Base-by-base conservation (phyloP, 2,329 filamentous ascomycete genomes). In the Fusarium udum region DNA sequence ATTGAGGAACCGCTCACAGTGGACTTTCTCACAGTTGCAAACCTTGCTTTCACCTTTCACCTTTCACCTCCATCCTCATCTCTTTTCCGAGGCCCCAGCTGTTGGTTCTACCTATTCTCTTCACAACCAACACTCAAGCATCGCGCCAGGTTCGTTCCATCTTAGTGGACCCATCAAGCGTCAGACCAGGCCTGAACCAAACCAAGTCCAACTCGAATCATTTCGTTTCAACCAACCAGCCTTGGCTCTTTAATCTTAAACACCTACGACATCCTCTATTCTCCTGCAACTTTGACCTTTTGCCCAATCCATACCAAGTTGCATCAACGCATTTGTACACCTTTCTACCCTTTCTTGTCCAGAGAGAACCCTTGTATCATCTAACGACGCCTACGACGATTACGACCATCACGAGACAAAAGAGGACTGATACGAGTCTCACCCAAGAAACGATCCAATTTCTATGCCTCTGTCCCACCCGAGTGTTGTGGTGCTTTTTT, bases 321-420 rank as follows among this genome's bases (percentile, higher is more conserved):
- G 42, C 46, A 60, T 52, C 34, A 6, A 62, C 58, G 15, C 13
- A 36, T 43, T 49, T 31, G 55, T 18, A n/a, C 34, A 18, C 55
- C 55, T 31, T 31, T 37, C 18, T 49, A 28, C 43, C 43, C 43
- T 59, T 57, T 58, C 32, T 56, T 69, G 51, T 26, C 16, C 26
- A 52, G 31, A 43, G 59, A 48, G 31, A 62, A 28, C 28, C 42
- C 39, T 40, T 53, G 52, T 31, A 65, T 40, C 56, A 74, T 71
- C 66, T 71, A 71, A 74, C 71, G 71, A 74, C 72, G 71, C 69
- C 52, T 52, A 74, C 71, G 71, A 74, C 67, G 49, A 57, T 69
- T 57, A 74, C 71, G 71, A 74, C 67, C 59, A 65, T 72, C 67
- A 74, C 71, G 71, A 74, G 36, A 59, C 49, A 74, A 74, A 74